These are phyloP conservation scores for Melastoma candidum DNA, from an alignment of 441 rosid genomes.

Conservation along the genomic window DNA sequence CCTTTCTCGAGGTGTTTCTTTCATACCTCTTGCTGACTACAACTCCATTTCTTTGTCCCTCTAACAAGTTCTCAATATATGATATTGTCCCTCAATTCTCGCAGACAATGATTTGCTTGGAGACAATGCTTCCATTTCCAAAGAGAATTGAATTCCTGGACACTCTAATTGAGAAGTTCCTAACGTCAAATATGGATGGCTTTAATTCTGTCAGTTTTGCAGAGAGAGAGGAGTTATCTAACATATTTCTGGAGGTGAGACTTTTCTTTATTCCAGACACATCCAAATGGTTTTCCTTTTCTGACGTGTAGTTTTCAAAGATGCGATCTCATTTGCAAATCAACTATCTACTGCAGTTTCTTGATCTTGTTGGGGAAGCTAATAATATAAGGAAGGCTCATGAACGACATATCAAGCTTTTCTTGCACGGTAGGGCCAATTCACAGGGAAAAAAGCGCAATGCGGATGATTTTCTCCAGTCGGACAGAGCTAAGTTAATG, in stretches of 20 bases:
- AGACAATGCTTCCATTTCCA: constrained; percentile 57
- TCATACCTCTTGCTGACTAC: background rate
- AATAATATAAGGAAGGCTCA: constrained; percentile 61
- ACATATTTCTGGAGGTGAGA: constrained; percentile 79
- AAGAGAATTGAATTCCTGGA: constrained; percentile 68
- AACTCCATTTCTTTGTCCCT: background rate
- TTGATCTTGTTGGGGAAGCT: constrained; percentile 73
- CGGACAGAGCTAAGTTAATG: constrained; percentile 72
- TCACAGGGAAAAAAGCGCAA: constrained; percentile 72
- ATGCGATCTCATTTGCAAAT: constrained; percentile 2
- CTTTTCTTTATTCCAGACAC: background rate
- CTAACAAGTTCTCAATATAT: constrained; percentile 3
- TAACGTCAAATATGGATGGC: constrained; percentile 45
- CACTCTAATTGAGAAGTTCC: constrained; percentile 58
- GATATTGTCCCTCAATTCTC: background rate
- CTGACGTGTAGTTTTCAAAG: background rate
- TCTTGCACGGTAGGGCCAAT: constrained; percentile 55
- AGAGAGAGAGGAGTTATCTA: constrained; percentile 84
- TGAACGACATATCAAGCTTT: constrained; percentile 72
- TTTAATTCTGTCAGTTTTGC: constrained; percentile 33
- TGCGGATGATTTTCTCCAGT: constrained; percentile 68
- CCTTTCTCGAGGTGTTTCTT: constrained; percentile 54
- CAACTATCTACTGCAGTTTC: constrained; percentile 45
- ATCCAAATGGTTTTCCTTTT: background rate
- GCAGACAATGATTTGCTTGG: constrained; percentile 66